Evolutionary conservation across 1,139 yeast species (phyloP).

Genomic region (Suhomyces bolitotheri): DNA sequence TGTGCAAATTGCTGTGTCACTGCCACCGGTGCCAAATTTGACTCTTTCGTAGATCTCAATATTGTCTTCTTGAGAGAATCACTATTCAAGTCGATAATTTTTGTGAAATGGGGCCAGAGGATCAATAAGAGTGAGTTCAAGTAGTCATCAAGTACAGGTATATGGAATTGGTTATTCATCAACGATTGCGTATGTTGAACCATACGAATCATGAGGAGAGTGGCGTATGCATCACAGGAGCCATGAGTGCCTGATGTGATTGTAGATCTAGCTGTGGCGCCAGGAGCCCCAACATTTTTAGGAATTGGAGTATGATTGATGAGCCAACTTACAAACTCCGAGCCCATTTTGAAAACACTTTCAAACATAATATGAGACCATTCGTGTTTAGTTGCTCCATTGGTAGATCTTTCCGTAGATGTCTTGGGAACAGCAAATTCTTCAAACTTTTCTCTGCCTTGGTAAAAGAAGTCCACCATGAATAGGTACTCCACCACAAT

Average conservation of each 20-base stretch:
- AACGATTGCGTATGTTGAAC: slow-evolving; percentile 64
- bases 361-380: slow-evolving; percentile 55
- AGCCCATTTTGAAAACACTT: slow-evolving; percentile 46
- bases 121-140: slow-evolving; percentile 63
- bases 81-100: slow-evolving; percentile 72
- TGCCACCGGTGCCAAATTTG: slow-evolving; percentile 53
- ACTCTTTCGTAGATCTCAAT: slow-evolving; percentile 29
- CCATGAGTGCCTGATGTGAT: slow-evolving; percentile 23
- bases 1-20: slow-evolving; percentile 81
- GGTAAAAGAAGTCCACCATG: slow-evolving; percentile 66
- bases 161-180: slow-evolving; percentile 60
- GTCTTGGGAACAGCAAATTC: slow-evolving; percentile 9
- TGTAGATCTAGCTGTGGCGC: slow-evolving; percentile 22
- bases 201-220: slow-evolving; percentile 73
- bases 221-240: slow-evolving; percentile 74
- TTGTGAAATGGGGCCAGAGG: slow-evolving; percentile 87
- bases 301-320: slow-evolving; percentile 25
- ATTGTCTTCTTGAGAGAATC: slow-evolving; percentile 56
- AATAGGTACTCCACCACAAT: slow-evolving; percentile 77
- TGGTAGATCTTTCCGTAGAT: slow-evolving; percentile 32
- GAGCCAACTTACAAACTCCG: slow-evolving; percentile 43
- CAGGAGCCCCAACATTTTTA: slow-evolving; percentile 20
- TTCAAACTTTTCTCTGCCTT: slow-evolving; percentile 44
- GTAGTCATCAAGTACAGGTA: slow-evolving; percentile 76
- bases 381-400: slow-evolving; percentile 36